Conservation (phyloP, 495 filamentous ascomycete genomes). For the Sordaria brevicollis region DNA sequence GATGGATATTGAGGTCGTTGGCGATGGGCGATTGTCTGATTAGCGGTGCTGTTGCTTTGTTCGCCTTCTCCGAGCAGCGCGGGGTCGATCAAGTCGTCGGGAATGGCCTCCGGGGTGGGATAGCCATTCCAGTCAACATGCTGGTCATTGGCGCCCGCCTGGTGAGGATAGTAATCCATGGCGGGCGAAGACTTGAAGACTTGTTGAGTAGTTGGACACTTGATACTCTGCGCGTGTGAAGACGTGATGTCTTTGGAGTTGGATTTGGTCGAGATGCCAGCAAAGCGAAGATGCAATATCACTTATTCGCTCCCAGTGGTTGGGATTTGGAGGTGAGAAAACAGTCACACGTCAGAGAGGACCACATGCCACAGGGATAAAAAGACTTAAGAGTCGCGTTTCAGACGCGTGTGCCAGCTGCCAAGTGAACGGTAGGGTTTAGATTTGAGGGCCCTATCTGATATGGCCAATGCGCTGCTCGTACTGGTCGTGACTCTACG, state of each 20-base stretch:
- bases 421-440: too few relatives aligned
- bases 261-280: not conserved
- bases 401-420: too few relatives aligned
- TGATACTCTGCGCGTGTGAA: not conserved
- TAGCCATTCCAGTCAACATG: not conserved
- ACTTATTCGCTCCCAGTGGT: not conserved
- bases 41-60: not conserved
- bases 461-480: too few relatives aligned
- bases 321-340: not conserved
- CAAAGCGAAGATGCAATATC: not conserved
- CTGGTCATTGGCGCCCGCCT: not conserved
- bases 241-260: not conserved
- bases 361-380: too few relatives aligned
- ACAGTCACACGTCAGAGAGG: too few relatives aligned
- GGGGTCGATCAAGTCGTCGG: not conserved
- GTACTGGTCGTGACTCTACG: too few relatives aligned
- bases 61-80: not conserved
- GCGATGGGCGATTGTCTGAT: not conserved
- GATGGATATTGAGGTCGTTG: too few relatives aligned
- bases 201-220: not conserved
- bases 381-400: too few relatives aligned
- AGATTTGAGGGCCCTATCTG: too few relatives aligned
- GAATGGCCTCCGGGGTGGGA: too few relatives aligned
- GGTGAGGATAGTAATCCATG: not conserved
- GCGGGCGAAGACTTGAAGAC: not conserved